Evolutionary conservation across 441 rosid genomes (phyloP), one percentile per base, ranked within the genome.

Genomic region (Mallotus japonicus): DNA sequence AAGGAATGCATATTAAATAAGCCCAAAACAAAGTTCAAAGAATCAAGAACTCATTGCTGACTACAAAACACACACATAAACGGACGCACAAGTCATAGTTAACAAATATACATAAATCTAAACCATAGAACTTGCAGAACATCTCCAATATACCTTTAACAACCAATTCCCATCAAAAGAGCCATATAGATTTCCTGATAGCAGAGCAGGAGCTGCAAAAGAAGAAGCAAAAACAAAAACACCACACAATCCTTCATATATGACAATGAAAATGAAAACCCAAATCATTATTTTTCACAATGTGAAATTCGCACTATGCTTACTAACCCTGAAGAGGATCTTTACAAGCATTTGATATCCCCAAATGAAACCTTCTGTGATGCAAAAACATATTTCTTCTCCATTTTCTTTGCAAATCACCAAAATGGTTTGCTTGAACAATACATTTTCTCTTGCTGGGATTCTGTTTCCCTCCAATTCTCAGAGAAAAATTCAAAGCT

Each of bases 91-190:
- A 3, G 20, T 16, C 19, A 54, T 54, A 54, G 1, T 4, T 11
- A 13, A 24, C 28, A 24, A 24, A 24, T 24, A 24, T 51, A 16
- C 16, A 13, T 4, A 24, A 42, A 42, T 6, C 46, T 42, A 42
- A 42, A 42, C 46, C 10, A 42, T 42, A 11, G 2, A 13, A 24
- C 49, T 49, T 19, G 6, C 5, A 34, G 56, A 50, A 51, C 19
- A 11, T 47, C 34, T 42, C 57, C 32, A 14, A 28, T 28, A 28
- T 76, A 81, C 85, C 87, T 79, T 84, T 50, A 79, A 76, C 56
- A 77, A 60, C 80, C 75, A 37, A 62, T 40, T 51, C 32, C 55
- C 75, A 73, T 81, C 77, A 17, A 75, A 71, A 74, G 76, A 74
- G 62, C 75, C 55, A 6, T 10, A 46, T 57, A 62, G 51, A 22